phyloP scores from a whole-genome alignment of 2,329 filamentous ascomycete species.

The Hymenoscyphus occultus region DNA sequence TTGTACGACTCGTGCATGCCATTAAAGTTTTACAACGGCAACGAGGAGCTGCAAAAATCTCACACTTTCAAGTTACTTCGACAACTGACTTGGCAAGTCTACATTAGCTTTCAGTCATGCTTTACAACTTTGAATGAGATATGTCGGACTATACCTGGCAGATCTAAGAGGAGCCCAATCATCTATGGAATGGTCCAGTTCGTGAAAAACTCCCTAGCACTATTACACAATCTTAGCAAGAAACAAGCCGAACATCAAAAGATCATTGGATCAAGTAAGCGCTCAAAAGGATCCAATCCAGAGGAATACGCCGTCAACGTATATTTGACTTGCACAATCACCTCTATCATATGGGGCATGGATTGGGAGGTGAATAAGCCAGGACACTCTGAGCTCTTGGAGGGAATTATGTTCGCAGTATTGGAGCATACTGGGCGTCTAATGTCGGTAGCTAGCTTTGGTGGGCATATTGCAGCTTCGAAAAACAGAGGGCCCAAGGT shows the following conservation, averaged over 20 bases:
- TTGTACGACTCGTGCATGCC: conserved; percentile 23
- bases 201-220: conserved; percentile 19
- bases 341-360: conserved; percentile 20
- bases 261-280: neutral
- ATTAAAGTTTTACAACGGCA: conserved; percentile 14
- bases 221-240: conserved; percentile 18
- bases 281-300: conserved; percentile 7
- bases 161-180: conserved; percentile 19
- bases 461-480: conserved; percentile 33
- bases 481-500: conserved; percentile 26
- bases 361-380: conserved; percentile 24
- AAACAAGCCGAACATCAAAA: conserved; percentile 22
- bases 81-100: conserved; percentile 25
- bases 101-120: conserved; percentile 22
- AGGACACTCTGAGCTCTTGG: conserved; percentile 38
- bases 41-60: conserved; percentile 12
- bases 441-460: conserved; percentile 41
- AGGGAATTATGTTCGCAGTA: conserved; percentile 41
- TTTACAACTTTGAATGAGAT: conserved; percentile 27
- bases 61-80: conserved; percentile 19
- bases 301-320: conserved; percentile 28
- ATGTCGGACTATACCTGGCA: conserved; percentile 26
- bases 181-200: conserved; percentile 27
- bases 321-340: conserved; percentile 20
- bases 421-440: conserved; percentile 41